Conservation (phyloP, 2,329 filamentous ascomycete genomes). For the Fusarium sp. region DNA sequence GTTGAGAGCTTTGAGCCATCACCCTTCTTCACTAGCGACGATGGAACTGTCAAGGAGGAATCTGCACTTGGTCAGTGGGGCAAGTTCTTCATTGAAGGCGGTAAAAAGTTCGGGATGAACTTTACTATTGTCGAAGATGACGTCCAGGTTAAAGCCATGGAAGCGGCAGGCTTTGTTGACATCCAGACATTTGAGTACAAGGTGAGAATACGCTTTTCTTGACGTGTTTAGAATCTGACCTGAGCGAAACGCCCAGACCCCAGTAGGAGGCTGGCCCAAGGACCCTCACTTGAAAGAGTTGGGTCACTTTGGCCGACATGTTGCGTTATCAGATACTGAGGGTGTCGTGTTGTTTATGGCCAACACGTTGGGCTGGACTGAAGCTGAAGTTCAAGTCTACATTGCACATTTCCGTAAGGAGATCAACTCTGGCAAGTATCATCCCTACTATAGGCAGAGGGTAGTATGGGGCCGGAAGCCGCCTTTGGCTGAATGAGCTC, state of each 20-base stretch:
- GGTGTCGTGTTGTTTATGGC: conserved; percentile 7
- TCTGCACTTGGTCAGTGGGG: not conserved
- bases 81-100: not conserved
- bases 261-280: not conserved
- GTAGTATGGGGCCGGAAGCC: conserved; percentile 18
- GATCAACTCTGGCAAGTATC: conserved; percentile 6
- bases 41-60: not conserved
- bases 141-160: not conserved
- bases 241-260: not conserved
- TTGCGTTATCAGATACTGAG: not conserved
- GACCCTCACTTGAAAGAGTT: not conserved
- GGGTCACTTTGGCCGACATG: not conserved
- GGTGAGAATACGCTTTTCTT: not conserved
- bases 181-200: not conserved
- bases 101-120: not conserved
- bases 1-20: not conserved
- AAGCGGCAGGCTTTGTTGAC: not conserved
- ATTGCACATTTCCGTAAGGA: conserved; percentile 14
- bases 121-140: not conserved
- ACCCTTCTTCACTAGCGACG: not conserved
- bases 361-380: not conserved
- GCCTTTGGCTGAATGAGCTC: not conserved
- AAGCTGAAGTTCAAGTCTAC: conserved; percentile 10
- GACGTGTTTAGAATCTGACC: not conserved
- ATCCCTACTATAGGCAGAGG: conserved; percentile 5